Base-by-base conservation (phyloP, 78 protist species). In the Guillardia theta region DNA sequence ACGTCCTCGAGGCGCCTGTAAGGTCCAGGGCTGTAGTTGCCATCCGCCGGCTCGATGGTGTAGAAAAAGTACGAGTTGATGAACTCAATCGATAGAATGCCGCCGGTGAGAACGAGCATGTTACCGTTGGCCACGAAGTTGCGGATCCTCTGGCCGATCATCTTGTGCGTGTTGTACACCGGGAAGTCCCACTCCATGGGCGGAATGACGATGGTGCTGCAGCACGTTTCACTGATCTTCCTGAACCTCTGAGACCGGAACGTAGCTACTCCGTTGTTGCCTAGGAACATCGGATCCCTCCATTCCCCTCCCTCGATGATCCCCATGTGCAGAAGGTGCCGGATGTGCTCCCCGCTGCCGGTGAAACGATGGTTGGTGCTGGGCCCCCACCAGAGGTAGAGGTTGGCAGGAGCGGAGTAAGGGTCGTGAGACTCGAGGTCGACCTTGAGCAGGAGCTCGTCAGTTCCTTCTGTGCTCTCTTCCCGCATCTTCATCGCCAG, bases 161-260 rank as follows among this genome's bases (percentile, higher is more conserved):
- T 78, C 48, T 78, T 78, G 48, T 78, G 90, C 37, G 24, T 78
- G 33, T 78, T 78, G 90, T 43, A 78, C 21, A 78, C 90, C 18
- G 90, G 90, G 90, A 78, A 78, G 33, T 78, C 48, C 90, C 90
- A 78, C 48, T 78, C 90, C 90, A 78, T 78, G 48, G 90, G 90
- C 1, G 90, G 90, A 30, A 78, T 43, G 19, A 78, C 50, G 39
- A 78, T 78, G 45, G 90, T 78, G 90, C 33, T 6, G 9, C 90
- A 78, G 48, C 90, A 78, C 15, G 45, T 37, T 27, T 78, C 90
- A 6, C 90, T 43, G 48, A 78, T 78, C 33, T 48, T 18, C 50
- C 90, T 37, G 90, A 78, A 78, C 46, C 83, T 36, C 83, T 70
- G 83, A 36, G 83, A 70, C 83, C 50, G 19, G 90, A 78, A 78